Base-by-base conservation (phyloP, 2,329 filamentous ascomycete species). In the Zymoseptoria passerinii region DNA sequence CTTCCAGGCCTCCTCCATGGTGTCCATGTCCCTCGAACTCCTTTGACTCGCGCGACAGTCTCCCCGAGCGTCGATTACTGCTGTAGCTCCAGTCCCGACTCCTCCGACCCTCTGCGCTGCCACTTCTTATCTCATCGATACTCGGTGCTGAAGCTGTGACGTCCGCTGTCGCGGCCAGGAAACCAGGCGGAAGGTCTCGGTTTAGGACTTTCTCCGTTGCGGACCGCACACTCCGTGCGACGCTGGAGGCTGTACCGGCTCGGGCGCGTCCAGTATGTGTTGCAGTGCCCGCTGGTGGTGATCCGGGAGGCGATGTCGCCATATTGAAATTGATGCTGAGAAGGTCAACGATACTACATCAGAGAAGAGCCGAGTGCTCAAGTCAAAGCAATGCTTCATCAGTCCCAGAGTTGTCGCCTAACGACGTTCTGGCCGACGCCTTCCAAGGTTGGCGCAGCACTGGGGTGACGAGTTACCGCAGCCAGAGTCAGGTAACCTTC, bases 141-240 rank as follows among this genome's bases (percentile, higher is more conserved):
- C 75, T 75, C 4, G 76, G 76, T 13, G 76, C 75, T 61, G 70
- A 74, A 8, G 75, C 70, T 13, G 71, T 74, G 5, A 70, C 70
- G 7, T 65, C 68, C 10, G 75, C 76, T 1, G 75, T 75, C 0
- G 77, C 76, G n/a, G 76, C 74, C n/a, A 64, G 56, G 52, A 67
- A 67, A 19, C 65, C 64, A 48, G 58, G 52, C 50, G 66, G 65
- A 9, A 62, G 55, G 48, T 66, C 55, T 50, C 44, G 57, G 27
- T 54, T 59, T 20, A 63, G 50, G n/a, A 62, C 54, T 27, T 54
- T 57, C 54, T 60, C 61, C 8, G 61, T 57, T 9, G 54, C 54
- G 9, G 58, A 56, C 16, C 54, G 56, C 13, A 62, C 56, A 40
- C 50, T 61, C 44, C 58, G 55, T 16, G 58, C 53, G 20, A 63